Evolutionary conservation across 208 protist genomes (phyloP).

Genomic region (Phytomonas sp.): DNA sequence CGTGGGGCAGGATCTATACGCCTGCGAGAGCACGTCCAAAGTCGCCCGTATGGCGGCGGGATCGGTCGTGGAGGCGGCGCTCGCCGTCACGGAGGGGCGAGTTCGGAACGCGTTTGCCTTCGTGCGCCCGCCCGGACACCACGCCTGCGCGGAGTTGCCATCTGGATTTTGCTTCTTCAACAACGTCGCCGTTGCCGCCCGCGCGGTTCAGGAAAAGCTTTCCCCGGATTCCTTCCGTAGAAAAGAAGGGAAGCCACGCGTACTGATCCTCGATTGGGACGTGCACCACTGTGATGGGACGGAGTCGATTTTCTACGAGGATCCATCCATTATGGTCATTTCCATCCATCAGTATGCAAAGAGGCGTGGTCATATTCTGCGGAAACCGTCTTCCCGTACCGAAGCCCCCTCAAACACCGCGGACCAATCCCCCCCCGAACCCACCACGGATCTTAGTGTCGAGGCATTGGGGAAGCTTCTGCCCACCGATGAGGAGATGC

Average conservation of each 20-base stretch:
- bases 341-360: conserved; percentile 89
- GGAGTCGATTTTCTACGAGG: conserved; percentile 89
- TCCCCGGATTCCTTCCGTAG: background rate
- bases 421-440: background rate
- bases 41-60: conserved; percentile 63
- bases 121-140: conserved; percentile 86
- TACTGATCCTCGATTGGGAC: conserved; percentile 94
- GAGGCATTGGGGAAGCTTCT: conserved; percentile 12
- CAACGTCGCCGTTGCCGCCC: conserved; percentile 86
- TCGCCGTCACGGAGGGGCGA: conserved; percentile 40
- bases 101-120: conserved; percentile 80
- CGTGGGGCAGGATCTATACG: conserved; percentile 76
- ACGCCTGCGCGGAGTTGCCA: conserved; percentile 38
- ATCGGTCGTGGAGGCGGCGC: conserved; percentile 57
- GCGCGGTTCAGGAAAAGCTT: conserved; percentile 58
- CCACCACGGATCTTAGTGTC: conserved; percentile 7
- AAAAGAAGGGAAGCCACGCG: conserved; percentile 16
- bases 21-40: conserved; percentile 42
- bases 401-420: background rate
- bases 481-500: conserved; percentile 1
- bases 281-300: conserved; percentile 94
- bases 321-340: conserved; percentile 88
- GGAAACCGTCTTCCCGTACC: conserved; percentile 22
- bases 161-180: conserved; percentile 91
- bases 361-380: conserved; percentile 52